Conservation (phyloP, 495 filamentous ascomycete species). For the Haplographium delicatum region DNA sequence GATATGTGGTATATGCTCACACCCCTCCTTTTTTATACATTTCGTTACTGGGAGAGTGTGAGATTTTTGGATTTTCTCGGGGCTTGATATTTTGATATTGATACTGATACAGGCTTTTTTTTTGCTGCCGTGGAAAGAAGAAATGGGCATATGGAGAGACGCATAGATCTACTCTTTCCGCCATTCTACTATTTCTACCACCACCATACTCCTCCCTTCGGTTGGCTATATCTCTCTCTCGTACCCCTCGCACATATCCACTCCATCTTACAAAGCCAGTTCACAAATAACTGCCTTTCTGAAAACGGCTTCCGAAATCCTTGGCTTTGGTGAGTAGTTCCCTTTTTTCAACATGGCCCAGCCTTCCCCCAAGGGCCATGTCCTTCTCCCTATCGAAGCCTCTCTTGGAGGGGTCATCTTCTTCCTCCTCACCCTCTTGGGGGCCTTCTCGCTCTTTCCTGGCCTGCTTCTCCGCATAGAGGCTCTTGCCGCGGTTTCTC, state of each 20-base stretch:
- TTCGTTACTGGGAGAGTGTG: no score
- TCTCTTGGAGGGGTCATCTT: slow-evolving; percentile 86
- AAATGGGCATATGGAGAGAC: no score
- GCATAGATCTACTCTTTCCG: no score
- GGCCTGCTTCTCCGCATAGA: slow-evolving; percentile 58
- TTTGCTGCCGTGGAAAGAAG: no score
- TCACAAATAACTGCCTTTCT: slow-evolving; percentile 71
- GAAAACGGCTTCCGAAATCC: slow-evolving; percentile 79
- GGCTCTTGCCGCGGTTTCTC: slow-evolving; percentile 52
- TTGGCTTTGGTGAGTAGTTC: slow-evolving; percentile 77
- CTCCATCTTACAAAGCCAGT: no score
- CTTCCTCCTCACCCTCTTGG: slow-evolving; percentile 53
- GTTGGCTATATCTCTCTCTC: neutral
- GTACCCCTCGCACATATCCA: no score
- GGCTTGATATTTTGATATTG: no score
- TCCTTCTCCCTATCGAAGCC: slow-evolving; percentile 95
- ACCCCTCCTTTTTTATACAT: neutral
- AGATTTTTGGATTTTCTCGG: no score
- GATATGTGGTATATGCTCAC: neutral
- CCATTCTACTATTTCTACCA: no score
- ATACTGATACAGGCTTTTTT: no score
- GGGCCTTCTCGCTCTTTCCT: slow-evolving; percentile 13
- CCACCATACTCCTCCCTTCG: no score
- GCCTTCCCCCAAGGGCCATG: slow-evolving; percentile 68
- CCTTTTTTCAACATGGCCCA: slow-evolving; percentile 67